Base-by-base conservation (phyloP, 306 rosid genomes). In the Rosa lucieae region DNA sequence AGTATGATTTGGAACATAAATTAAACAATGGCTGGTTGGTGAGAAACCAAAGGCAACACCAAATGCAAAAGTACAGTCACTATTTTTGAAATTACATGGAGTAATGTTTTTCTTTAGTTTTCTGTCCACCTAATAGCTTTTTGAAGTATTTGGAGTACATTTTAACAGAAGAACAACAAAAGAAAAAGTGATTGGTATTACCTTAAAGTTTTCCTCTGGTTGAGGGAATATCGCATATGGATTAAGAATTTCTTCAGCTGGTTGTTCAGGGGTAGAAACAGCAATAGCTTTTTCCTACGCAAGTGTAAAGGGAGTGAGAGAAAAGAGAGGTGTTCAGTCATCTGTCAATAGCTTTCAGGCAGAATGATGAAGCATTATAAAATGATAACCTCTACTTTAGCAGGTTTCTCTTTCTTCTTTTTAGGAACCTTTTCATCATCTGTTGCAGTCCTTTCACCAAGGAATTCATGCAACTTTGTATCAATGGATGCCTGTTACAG, bases 401-500 rank as follows among this genome's bases (percentile, higher is more conserved):
- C 83, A 79, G 93, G 29, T 26, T 26, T 26, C 29, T 26, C 29
- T 26, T 26, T 26, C 29, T 26, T 26, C 29, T 26, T 26, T 83
- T 72, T 96, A 55, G 89, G 61, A 67, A 90, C 90, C 76, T 96
- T 96, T 86, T 87, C 98, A 87, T 90, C 83, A 86, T 96, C 98
- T 26, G 92, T 94, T 68, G 90, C 94, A 29, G 97, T 96, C 89
- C 91, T 87, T 81, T 93, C 98, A 69, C 99, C 98, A 10, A 96
- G 97, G 39, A 96, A 84, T 74, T 88, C 97, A 77, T 66, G 81
- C 77, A 93, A 72, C 85, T 93, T 96, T 71, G 90, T 77, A 88
- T 96, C 97, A 51, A 88, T 73, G 18, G 84, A 84, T 87, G 88
- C 88, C 99, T 95, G 90, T 23, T 43, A 80, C 80, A 62, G 40